Conservation (phyloP, 2,329 filamentous ascomycete genomes). For the Balansia obtecta region DNA sequence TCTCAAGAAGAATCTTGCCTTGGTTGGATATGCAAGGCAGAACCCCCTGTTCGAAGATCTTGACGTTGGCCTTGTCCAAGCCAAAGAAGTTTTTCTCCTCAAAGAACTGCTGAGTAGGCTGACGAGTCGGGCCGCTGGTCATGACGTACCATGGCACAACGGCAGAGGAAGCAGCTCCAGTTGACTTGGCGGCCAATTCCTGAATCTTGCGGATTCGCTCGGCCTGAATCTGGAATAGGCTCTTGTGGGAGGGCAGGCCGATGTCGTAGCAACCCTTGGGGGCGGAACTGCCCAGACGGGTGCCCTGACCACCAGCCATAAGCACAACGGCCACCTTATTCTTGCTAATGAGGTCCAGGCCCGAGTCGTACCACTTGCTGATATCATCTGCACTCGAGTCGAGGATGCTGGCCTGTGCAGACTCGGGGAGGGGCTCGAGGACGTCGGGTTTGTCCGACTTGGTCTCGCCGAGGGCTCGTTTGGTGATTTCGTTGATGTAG, state of each 20-base stretch:
- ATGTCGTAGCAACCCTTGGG: conserved; percentile 98
- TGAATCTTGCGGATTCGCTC: conserved; percentile 86
- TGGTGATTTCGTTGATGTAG: conserved; percentile 77
- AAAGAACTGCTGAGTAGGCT: conserved; percentile 90
- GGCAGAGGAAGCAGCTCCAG: conserved; percentile 38
- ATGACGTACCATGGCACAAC: conserved; percentile 97
- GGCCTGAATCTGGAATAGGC: conserved; percentile 93
- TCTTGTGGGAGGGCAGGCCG: conserved; percentile 82
- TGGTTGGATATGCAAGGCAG: conserved; percentile 95
- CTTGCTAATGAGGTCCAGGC: conserved; percentile 67
- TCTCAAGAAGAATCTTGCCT: conserved; percentile 90
- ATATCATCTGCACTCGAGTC: conserved; percentile 73
- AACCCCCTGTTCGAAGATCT: conserved; percentile 94
- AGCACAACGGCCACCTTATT: conserved; percentile 77
- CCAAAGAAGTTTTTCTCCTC: conserved; percentile 85
- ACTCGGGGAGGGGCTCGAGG: conserved; percentile 79
- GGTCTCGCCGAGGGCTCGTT: conserved; percentile 69
- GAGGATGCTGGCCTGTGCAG: conserved; percentile 78
- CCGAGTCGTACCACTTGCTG: conserved; percentile 70
- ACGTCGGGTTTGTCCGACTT: conserved; percentile 42
- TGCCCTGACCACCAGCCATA: conserved; percentile 96
- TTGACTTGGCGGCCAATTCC: conserved; percentile 61
- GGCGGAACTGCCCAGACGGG: conserved; percentile 81
- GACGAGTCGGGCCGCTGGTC: conserved; percentile 90
- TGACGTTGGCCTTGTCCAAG: conserved; percentile 69